phyloP scores from a whole-genome alignment of 179 eudicot species.

The Silene coronaria region DNA sequence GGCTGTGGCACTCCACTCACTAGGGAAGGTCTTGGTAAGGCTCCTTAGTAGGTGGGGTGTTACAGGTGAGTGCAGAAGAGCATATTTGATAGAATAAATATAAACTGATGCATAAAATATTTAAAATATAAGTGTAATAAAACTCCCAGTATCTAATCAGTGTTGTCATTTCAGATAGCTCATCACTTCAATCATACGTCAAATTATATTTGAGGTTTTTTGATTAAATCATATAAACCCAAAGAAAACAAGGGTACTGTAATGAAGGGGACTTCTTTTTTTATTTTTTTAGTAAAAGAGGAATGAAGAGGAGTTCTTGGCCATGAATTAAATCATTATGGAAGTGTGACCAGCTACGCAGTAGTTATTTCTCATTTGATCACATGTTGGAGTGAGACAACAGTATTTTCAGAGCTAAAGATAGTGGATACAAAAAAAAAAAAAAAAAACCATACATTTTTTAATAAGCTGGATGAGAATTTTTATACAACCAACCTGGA shows the following conservation, averaged over 20 bases:
- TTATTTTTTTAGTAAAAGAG: too few relatives aligned
- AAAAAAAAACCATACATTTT: neutral
- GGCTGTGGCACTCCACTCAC: too few relatives aligned
- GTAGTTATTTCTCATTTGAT: neutral
- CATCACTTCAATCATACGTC: neutral
- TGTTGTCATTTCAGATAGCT: slow-evolving; percentile 2
- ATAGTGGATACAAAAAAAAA: neutral
- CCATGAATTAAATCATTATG: neutral
- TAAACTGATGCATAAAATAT: neutral
- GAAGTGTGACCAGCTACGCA: neutral
- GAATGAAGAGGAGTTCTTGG: too few relatives aligned
- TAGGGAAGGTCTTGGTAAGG: too few relatives aligned
- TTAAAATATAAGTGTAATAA: neutral
- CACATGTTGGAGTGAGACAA: slow-evolving; percentile 2
- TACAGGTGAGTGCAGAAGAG: too few relatives aligned
- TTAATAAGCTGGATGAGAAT: neutral
- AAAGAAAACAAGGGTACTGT: neutral
- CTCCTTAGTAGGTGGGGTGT: too few relatives aligned
- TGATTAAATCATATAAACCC: neutral
- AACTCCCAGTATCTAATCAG: neutral
- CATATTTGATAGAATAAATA: too few relatives aligned
- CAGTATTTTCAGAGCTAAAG: neutral
- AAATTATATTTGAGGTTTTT: neutral
- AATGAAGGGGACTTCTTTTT: neutral
- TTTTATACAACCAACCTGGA: slow-evolving; percentile 58